Evolutionary conservation across 2,329 filamentous ascomycete genomes (phyloP).

Genomic region (Chaetomiaceae sp.): DNA sequence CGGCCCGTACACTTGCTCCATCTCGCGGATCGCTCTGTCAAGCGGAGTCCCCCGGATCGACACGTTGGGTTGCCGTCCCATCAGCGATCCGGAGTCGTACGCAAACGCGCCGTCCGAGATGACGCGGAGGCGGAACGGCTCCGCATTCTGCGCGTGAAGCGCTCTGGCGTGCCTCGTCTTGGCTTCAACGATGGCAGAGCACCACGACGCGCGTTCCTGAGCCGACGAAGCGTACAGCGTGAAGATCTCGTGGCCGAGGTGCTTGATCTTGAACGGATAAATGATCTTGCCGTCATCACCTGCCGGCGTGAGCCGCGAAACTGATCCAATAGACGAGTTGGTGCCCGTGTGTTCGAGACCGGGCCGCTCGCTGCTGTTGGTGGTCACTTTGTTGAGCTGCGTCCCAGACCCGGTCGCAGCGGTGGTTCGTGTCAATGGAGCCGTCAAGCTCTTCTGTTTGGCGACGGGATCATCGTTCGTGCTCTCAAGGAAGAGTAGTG

Average conservation of each 20-base stretch:
- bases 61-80: constrained; percentile 58
- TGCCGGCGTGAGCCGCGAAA: constrained; percentile 37
- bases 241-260: constrained; percentile 89
- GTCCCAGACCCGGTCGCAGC: constrained; percentile 51
- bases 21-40: constrained; percentile 81
- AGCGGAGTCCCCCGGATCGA: constrained; percentile 86
- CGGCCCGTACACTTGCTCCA: constrained; percentile 70
- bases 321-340: constrained; percentile 55
- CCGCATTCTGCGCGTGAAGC: constrained; percentile 84
- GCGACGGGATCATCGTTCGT: constrained; percentile 86
- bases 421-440: constrained; percentile 53
- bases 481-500: constrained; percentile 85
- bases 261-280: constrained; percentile 93
- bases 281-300: constrained; percentile 72
- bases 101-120: constrained; percentile 89
- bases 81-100: constrained; percentile 58
- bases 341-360: constrained; percentile 64
- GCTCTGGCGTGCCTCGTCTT: constrained; percentile 91
- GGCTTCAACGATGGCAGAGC: constrained; percentile 84
- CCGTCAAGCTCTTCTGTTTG: constrained; percentile 69
- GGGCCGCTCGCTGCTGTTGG: constrained; percentile 48
- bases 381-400: constrained; percentile 50
- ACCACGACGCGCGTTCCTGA: constrained; percentile 79
- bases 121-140: constrained; percentile 87
- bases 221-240: constrained; percentile 78